These are phyloP conservation scores for Podospora bellae-mahoneyi DNA, from an alignment of 495 filamentous ascomycete genomes.

Conservation along the genomic window DNA sequence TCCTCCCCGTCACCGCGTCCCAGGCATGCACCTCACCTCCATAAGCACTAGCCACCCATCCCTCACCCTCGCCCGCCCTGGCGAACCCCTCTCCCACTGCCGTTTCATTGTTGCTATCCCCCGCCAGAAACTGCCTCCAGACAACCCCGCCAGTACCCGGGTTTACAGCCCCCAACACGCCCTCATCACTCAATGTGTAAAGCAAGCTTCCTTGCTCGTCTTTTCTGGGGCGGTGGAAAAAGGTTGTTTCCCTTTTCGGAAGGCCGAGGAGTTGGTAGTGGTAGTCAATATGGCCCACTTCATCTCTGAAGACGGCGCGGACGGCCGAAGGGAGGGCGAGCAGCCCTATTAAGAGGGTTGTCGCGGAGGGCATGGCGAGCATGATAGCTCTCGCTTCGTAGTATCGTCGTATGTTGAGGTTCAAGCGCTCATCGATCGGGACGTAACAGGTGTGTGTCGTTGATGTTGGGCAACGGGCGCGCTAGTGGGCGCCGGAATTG, in stretches of 20 bases:
- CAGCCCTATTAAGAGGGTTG: constrained; percentile 8
- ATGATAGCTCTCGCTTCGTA: neutral
- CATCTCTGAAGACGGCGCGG: constrained; percentile 78
- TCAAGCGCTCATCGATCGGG: neutral
- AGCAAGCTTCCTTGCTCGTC: constrained; percentile 82
- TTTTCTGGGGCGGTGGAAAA: constrained; percentile 84
- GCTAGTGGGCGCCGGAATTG: neutral
- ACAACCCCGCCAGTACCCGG: constrained; percentile 78
- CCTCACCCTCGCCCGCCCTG: constrained; percentile 67
- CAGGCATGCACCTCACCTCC: constrained; percentile 70
- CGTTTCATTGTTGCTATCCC: neutral
- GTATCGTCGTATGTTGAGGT: neutral
- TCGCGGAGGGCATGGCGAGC: constrained; percentile 2
- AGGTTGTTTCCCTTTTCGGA: constrained; percentile 76
- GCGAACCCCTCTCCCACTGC: constrained; percentile 48
- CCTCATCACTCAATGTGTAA: constrained; percentile 82
- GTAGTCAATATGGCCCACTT: constrained; percentile 89
- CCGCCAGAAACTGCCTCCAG: constrained; percentile 64
- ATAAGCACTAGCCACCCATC: constrained; percentile 67
- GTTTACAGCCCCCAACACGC: constrained; percentile 82
- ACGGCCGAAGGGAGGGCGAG: constrained; percentile 42
- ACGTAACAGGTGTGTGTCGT: neutral
- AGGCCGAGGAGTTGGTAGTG: constrained; percentile 84
- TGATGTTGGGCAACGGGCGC: neutral
- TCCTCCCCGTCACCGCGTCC: constrained; percentile 75